Evolutionary conservation across 768 basidiomycete species (phyloP).

Genomic region (Cantharellus cinnabarinus): DNA sequence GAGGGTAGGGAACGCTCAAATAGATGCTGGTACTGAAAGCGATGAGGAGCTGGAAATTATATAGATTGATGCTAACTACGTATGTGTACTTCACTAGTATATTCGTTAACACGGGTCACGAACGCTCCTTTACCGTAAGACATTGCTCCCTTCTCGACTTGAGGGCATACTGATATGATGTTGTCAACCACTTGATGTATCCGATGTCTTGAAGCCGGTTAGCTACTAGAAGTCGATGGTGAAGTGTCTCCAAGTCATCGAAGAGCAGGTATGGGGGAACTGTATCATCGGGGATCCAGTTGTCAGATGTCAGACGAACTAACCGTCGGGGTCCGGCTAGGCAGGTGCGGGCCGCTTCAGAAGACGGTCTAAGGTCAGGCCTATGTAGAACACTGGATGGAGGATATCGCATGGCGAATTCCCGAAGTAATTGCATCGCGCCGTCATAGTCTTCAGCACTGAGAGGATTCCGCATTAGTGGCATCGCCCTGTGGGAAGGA

Average conservation of each 20-base stretch:
- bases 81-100: too few species aligned
- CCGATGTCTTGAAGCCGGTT: neutral
- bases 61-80: too few species aligned
- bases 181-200: neutral
- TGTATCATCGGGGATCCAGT: conserved; percentile 47
- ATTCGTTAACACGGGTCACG: too few species aligned
- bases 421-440: conserved; percentile 35
- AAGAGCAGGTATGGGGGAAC: conserved; percentile 69
- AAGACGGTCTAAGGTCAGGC: conserved; percentile 25
- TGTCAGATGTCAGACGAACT: conserved; percentile 42
- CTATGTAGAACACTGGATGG: conserved; percentile 8
- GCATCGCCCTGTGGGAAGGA: conserved; percentile 22
- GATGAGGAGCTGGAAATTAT: too few species aligned
- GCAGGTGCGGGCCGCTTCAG: conserved; percentile 30
- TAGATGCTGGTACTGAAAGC: too few species aligned
- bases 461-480: conserved; percentile 15
- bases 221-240: conserved; percentile 38
- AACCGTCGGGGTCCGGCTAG: conserved; percentile 27
- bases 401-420: conserved; percentile 37
- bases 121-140: too few species aligned
- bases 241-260: conserved; percentile 55
- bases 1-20: too few species aligned
- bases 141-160: neutral
- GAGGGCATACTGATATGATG: neutral
- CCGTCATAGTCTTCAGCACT: conserved; percentile 16